Evolutionary conservation across 176 grass and related monocot genomes (phyloP), one percentile per base, ranked within the genome.

Genomic region (Typha latifolia): DNA sequence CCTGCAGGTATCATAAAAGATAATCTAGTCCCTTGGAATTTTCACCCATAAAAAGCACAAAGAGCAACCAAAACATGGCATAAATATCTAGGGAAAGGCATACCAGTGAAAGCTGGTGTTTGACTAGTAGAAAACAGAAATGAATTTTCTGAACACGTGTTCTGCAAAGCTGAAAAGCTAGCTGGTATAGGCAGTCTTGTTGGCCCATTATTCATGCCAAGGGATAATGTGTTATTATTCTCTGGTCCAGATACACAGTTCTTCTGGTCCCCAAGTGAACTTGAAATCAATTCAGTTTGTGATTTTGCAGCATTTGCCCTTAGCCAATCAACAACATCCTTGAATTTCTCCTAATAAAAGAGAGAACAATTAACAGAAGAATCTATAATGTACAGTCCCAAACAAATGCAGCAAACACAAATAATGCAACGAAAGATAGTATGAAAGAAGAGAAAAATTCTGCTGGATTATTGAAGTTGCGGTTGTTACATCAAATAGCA

Each of bases 261-360:
- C 49, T 91, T 89, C 61, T 82, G 74, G 51, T 86, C 79, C 56
- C 68, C 79, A 34, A 62, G 65, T 59, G 68, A 71, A 65, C 51
- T 64, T 77, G 79, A 59, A 59, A 72, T 80, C 74, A 78, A 48
- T 77, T 75, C 23, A 64, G 3, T 48, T 78, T 19, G 37, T 62
- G 81, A 69, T 69, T 78, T 78, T 70, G 78, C 76, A 63, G 87
- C 75, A 72, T 80, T 91, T 78, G 79, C 67, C 63, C 63, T 89
- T 49, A 97, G 85, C 93, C 93, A 97, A 81, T 82, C 75, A 67
- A 97, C 88, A 52, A 97, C 93, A 86, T 97, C 93, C 80, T 97
- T 97, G 81, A 92, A 97, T 70, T 87, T 84, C 43, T 91, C 93
- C 93, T 97, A 61, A 70, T 64, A 73, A 67, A 52, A 74, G 64